Conservation (phyloP, 139 green algal species). For the Parachlorella kessleri region DNA sequence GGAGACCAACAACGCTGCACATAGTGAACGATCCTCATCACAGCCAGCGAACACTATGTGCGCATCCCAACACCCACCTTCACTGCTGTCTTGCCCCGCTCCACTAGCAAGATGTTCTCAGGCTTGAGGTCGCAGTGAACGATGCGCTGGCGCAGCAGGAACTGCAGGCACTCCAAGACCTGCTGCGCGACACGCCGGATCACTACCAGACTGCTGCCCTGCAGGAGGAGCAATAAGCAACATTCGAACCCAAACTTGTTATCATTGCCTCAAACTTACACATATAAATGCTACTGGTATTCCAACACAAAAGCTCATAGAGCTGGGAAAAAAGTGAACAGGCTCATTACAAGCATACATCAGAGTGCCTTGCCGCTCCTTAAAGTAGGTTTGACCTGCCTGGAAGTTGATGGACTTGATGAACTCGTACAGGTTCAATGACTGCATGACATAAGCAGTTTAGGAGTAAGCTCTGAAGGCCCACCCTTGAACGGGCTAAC, state of each 20-base stretch:
- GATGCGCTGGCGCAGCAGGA: conserved; percentile 85
- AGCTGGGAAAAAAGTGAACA: neutral
- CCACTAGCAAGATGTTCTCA: conserved; percentile 94
- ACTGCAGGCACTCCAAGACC: conserved; percentile 82
- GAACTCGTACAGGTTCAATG: conserved; percentile 96
- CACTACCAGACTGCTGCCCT: conserved; percentile 46
- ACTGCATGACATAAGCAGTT: too few relatives aligned
- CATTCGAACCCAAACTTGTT: too few relatives aligned
- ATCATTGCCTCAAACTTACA: too few relatives aligned
- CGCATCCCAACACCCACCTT: conserved; percentile 74
- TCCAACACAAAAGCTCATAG: too few relatives aligned
- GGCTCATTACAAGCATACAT: conserved; percentile 74
- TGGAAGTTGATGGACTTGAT: conserved; percentile 81
- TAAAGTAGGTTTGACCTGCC: conserved; percentile 80
- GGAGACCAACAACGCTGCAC: too few relatives aligned
- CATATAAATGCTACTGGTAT: too few relatives aligned
- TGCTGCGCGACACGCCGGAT: conserved; percentile 76
- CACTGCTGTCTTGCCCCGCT: conserved; percentile 54
- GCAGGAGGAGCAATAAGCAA: conserved; percentile 52
- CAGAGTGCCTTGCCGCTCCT: too few relatives aligned
- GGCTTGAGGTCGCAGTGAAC: conserved; percentile 99
- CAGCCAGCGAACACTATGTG: too few relatives aligned
- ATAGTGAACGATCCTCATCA: too few relatives aligned
- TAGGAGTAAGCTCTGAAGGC: too few relatives aligned
- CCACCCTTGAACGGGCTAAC: too few relatives aligned